These are phyloP conservation scores for Neolentinus lepideus DNA, from an alignment of 1,284 basidiomycete genomes.

Conservation along the genomic window DNA sequence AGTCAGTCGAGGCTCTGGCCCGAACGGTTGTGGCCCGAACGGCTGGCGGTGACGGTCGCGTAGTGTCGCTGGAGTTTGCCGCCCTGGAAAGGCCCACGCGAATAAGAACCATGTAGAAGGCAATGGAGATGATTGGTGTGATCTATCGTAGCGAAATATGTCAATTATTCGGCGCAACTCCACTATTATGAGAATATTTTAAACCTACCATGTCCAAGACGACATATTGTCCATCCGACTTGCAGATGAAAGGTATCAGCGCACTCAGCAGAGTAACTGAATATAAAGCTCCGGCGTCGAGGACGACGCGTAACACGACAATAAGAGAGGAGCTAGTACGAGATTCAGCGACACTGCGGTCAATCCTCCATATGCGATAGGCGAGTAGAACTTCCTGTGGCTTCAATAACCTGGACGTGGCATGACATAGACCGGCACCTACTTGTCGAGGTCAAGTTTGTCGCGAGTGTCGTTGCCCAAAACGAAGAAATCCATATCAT, in stretches of 20 bases:
- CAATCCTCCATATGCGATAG: conserved; percentile 19
- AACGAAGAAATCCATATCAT: conserved; percentile 24
- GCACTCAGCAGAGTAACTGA: conserved; percentile 23
- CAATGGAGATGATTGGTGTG: conserved; percentile 23
- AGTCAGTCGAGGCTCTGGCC: background rate
- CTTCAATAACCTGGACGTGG: too few relatives aligned
- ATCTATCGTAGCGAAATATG: conserved; percentile 9
- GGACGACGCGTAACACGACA: conserved; percentile 21
- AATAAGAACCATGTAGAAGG: conserved; percentile 23
- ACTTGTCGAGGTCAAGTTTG: conserved; percentile 25
- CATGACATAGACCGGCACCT: conserved; percentile 2
- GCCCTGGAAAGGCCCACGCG: conserved; percentile 16
- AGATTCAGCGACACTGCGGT: conserved; percentile 14
- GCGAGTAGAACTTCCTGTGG: conserved; percentile 18
- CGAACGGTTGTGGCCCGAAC: background rate
- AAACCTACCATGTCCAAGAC: conserved; percentile 23
- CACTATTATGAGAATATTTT: too few relatives aligned
- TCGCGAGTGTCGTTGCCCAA: conserved; percentile 20
- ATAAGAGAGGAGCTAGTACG: conserved; percentile 13
- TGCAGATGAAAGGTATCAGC: conserved; percentile 22
- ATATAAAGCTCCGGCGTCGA: conserved; percentile 27
- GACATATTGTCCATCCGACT: conserved; percentile 24
- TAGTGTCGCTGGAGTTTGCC: background rate
- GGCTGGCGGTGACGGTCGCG: background rate
- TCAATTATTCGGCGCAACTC: background rate